Evolutionary conservation across 352 stramenopile species (phyloP), one percentile per base, ranked within the genome.

Genomic region (Globisporangium rhizosaccharum): DNA sequence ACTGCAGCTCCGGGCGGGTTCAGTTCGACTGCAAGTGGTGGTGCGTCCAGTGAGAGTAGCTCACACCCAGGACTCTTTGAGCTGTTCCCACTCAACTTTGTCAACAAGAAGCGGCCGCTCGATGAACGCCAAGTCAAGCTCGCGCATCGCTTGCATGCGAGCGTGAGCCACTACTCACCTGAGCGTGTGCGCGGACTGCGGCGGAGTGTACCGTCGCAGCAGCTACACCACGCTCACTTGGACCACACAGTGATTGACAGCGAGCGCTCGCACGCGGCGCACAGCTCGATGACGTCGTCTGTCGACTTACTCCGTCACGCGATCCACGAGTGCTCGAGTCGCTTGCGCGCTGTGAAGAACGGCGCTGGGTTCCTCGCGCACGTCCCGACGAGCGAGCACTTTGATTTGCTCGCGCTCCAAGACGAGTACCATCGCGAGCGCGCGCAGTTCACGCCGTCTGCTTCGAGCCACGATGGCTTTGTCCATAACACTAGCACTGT

Each of bases 51-150:
- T 5, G 49, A 51, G 1, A 26, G 20, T 17, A 41, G 23, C 9
- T 23, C 53, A 10, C 56, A 23, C 5, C 9, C 48, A 23, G 53
- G 33, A 7, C 58, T 67, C 48, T 61, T 71, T 20, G 63, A 70
- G 20, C 63, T 76, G 59, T 80, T 83, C 53, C 73, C 73, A 5
- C 59, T 67, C 20, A 65, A 63, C 26, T 56, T 83, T 15, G 53
- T 45, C 25, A 79, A 51, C 45, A 65, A 68, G 30, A 73, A 79
- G 52, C 69, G 73, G 2, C 33, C 66, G 8, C 56, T 77, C 5
- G 70, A 87, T 15, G 73, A 85, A 17, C 73, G 79, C 23, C 68
- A 85, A 37, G 62, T 79, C 14, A 83, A 82, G 46, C 70, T 90
- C 2, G 75, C 73, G 9, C 59, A 70, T 23, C 66, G 75, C 0